phyloP scores from a whole-genome alignment of 805 yeast genomes.

The Yarrowia porcina region DNA sequence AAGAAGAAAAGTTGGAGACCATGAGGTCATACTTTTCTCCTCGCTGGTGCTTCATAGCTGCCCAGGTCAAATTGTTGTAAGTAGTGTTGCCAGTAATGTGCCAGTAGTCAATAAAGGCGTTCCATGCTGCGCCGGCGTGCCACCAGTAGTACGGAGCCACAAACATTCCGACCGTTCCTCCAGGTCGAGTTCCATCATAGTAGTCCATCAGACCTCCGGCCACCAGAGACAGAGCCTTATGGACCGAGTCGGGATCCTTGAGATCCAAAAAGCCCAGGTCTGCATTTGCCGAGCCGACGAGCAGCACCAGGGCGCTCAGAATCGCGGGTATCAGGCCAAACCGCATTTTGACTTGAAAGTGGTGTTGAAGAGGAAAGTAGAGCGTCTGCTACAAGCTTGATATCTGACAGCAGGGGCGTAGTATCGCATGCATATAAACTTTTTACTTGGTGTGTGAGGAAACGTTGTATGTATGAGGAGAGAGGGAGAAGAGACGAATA shows the following conservation, averaged over 20 bases:
- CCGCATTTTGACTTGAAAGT: not conserved
- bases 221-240: constrained; percentile 55
- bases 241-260: constrained; percentile 30
- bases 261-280: constrained; percentile 29
- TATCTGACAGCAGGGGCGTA: constrained; percentile 1
- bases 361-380: not conserved
- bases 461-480: not conserved
- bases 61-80: constrained; percentile 52
- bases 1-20: constrained; percentile 74
- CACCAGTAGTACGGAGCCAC: constrained; percentile 81
- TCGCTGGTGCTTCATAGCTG: constrained; percentile 63
- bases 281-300: not conserved
- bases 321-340: constrained; percentile 3
- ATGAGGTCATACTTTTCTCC: constrained; percentile 65
- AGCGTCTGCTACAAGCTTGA: not conserved
- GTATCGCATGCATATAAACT: not conserved
- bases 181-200: constrained; percentile 62
- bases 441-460: not conserved
- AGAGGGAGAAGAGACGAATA: not conserved
- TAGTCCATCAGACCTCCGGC: constrained; percentile 77
- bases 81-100: constrained; percentile 66
- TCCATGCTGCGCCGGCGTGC: constrained; percentile 80
- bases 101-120: constrained; percentile 71
- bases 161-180: constrained; percentile 73
- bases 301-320: constrained; percentile 7